A percentile compares a stretch with the other conserved stretches of the same genome.
phyloP scores from a whole-genome alignment of 306 rosid species.

The Cicer judaicum region DNA sequence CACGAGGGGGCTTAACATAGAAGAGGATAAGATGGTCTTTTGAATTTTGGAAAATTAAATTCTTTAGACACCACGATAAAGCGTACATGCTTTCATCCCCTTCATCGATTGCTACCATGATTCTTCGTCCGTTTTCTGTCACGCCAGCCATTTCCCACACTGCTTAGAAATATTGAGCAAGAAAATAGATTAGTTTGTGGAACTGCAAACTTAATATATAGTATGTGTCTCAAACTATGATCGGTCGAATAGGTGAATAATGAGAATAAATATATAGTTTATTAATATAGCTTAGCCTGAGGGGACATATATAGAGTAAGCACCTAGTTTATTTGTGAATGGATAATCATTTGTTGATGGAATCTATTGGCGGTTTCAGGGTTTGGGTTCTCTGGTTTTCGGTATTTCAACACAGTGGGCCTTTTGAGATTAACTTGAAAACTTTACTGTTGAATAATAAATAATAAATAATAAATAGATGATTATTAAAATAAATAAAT shows the following conservation, averaged over 20 bases:
- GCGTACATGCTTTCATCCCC: constrained; percentile 89
- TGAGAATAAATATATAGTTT: background rate
- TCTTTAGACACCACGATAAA: constrained; percentile 80
- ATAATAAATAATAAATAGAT: background rate
- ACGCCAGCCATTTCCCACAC: constrained; percentile 51
- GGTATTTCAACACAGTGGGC: constrained; percentile 41
- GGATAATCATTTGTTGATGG: constrained; percentile 10
- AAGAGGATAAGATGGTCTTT: constrained; percentile 71
- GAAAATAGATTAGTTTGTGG: background rate
- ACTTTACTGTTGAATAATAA: background rate
- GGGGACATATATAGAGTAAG: background rate
- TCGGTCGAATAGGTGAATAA: background rate
- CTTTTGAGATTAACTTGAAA: background rate
- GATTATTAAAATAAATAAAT: background rate
- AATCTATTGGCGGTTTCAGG: constrained; percentile 59
- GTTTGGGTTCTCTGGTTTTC: constrained; percentile 43
- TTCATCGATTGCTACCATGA: constrained; percentile 85
- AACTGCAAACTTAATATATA: background rate
- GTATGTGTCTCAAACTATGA: background rate
- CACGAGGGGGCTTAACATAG: constrained; percentile 65
- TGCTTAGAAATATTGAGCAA: background rate
- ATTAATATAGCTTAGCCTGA: background rate
- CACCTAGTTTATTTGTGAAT: background rate
- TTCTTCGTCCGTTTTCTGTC: constrained; percentile 57
- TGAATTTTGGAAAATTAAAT: constrained; percentile 58